Evolutionary conservation across 2,329 filamentous ascomycete species (phyloP).

Genomic region (Lojkania enalia): DNA sequence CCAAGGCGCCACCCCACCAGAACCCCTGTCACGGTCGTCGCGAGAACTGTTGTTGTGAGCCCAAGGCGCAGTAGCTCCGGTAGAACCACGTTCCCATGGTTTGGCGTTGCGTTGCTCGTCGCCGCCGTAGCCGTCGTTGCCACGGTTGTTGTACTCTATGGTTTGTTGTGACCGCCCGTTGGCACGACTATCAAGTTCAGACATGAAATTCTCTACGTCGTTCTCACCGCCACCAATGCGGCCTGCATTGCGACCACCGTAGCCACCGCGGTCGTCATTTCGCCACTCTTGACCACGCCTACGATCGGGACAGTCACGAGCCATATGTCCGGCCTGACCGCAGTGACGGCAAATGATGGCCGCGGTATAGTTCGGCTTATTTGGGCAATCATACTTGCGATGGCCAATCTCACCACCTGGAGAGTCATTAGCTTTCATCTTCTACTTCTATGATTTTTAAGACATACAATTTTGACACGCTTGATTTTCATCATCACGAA

Average conservation of each 20-base stretch:
- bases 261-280: constrained; percentile 64
- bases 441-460: neutral
- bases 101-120: constrained; percentile 63
- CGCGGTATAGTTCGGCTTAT: constrained; percentile 97
- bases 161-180: constrained; percentile 66
- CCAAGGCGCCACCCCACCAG: constrained; percentile 47
- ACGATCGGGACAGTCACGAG: constrained; percentile 93
- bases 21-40: constrained; percentile 47
- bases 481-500: constrained; percentile 98
- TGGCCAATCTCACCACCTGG: constrained; percentile 91
- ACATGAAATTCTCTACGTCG: constrained; percentile 98
- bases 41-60: neutral
- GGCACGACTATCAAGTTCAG: constrained; percentile 83
- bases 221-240: constrained; percentile 75
- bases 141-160: constrained; percentile 60
- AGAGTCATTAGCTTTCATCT: constrained; percentile 2
- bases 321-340: constrained; percentile 98
- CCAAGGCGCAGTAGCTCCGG: constrained; percentile 84
- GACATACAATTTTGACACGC: constrained; percentile 90
- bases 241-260: constrained; percentile 60
- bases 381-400: constrained; percentile 97
- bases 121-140: constrained; percentile 52
- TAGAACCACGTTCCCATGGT: constrained; percentile 87
- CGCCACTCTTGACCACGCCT: constrained; percentile 91
- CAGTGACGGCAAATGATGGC: constrained; percentile 99